phyloP scores from a whole-genome alignment of 2,329 filamentous ascomycete species.

The Amauroascus verrucosus region DNA sequence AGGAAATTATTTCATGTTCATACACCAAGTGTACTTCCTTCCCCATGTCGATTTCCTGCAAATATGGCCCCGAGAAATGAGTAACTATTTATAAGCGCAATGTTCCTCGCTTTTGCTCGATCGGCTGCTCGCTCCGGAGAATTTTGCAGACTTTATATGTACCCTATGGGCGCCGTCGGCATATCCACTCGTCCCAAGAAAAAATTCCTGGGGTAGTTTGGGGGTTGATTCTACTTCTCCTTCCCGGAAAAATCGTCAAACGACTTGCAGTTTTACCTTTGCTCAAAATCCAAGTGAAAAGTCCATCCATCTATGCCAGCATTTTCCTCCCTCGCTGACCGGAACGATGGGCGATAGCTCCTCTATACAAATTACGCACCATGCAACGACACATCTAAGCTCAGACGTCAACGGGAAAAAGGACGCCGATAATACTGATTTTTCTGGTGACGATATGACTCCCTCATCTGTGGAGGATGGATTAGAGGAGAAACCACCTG shows the following conservation, averaged over 20 bases:
- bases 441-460: not conserved
- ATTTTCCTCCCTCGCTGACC: not conserved
- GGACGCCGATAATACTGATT: not conserved
- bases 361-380: not conserved
- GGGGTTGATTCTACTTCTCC: too few species aligned
- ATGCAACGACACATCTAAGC: not conserved
- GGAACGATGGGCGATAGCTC: not conserved
- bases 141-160: not conserved
- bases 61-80: not conserved
- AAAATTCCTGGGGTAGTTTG: too few species aligned
- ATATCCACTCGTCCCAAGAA: not conserved
- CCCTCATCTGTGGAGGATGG: constrained; percentile 13
- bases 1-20: not conserved
- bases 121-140: not conserved
- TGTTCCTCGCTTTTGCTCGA: not conserved
- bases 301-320: not conserved
- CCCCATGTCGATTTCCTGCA: not conserved
- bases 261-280: not conserved
- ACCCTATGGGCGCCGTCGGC: not conserved
- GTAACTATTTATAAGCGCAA: too few species aligned
- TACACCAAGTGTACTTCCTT: too few species aligned
- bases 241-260: too few species aligned
- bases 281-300: not conserved
- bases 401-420: not conserved
- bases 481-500: constrained; percentile 25